phyloP scores from a whole-genome alignment of 2,329 filamentous ascomycete species.

The Phialophora tarda region DNA sequence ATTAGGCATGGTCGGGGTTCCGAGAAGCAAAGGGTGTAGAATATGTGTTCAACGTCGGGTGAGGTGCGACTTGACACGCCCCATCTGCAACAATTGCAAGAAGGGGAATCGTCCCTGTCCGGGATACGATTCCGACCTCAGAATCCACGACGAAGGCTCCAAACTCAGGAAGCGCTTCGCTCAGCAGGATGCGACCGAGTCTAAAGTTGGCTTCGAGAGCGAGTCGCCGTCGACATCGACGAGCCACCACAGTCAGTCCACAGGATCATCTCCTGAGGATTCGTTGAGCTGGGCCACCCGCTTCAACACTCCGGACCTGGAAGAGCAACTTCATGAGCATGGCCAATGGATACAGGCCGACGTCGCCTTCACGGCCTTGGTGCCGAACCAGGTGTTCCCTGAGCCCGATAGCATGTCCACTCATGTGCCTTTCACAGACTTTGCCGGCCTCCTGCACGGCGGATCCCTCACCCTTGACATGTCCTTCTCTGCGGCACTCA shows the following conservation, averaged over 20 bases:
- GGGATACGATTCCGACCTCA: conserved; percentile 42
- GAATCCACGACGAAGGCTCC: conserved; percentile 48
- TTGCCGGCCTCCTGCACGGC: conserved; percentile 8
- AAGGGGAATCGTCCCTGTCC: conserved; percentile 45
- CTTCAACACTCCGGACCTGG: conserved; percentile 15
- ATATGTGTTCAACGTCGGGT: conserved; percentile 50
- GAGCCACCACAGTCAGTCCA: conserved; percentile 42
- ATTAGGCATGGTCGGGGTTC: conserved; percentile 49
- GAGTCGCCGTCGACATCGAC: conserved; percentile 43
- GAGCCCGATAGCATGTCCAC: conserved; percentile 15
- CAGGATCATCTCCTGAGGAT: conserved; percentile 42
- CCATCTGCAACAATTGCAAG: conserved; percentile 42
- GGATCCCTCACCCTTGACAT: conserved; percentile 21
- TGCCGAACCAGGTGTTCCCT: conserved; percentile 26
- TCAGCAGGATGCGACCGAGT: conserved; percentile 19
- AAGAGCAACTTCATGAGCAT: conserved; percentile 11
- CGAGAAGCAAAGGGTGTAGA: conserved; percentile 50
- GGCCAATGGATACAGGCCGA: conserved; percentile 20
- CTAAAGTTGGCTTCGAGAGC: conserved; percentile 35
- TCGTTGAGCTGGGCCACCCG: conserved; percentile 29
- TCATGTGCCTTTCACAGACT: background rate
- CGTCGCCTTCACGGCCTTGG: conserved; percentile 23
- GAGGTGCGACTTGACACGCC: conserved; percentile 44
- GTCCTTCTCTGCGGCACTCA: conserved; percentile 21
- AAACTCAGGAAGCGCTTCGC: conserved; percentile 44